A percentile compares a stretch with the other conserved stretches of the same genome.
phyloP scores from a whole-genome alignment of 1,139 yeast genomes.

The Nakaseomyces uthaithaninus region DNA sequence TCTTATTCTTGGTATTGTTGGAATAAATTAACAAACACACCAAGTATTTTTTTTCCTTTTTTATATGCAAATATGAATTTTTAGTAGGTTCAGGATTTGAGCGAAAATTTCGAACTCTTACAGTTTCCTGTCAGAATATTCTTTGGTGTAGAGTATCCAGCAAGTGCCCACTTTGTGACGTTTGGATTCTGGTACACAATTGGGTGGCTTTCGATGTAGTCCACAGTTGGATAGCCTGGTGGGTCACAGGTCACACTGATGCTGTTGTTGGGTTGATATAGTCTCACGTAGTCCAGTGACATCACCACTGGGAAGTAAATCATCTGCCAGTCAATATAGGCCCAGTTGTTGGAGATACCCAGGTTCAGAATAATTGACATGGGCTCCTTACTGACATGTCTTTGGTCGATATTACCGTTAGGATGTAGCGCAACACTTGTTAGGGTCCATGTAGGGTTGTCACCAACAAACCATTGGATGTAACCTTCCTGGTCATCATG shows the following conservation, averaged over 20 bases:
- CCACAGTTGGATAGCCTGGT: constrained; percentile 55
- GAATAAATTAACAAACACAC: no score
- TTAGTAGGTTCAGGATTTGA: background rate
- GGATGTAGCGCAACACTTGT: constrained; percentile 60
- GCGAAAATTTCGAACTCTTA: constrained; percentile 24
- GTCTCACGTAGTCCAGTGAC: constrained; percentile 64
- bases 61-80: no score
- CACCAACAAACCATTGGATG: constrained; percentile 74
- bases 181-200: constrained; percentile 57
- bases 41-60: no score
- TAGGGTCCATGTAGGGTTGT: constrained; percentile 53
- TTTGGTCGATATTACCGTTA: constrained; percentile 71
- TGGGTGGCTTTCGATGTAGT: constrained; percentile 57
- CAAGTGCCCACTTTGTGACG: constrained; percentile 54
- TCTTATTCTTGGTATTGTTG: no score
- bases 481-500: constrained; percentile 61
- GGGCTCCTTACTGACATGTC: constrained; percentile 71
- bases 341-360: constrained; percentile 76
- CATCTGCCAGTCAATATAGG: constrained; percentile 68
- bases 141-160: constrained; percentile 61
- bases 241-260: constrained; percentile 66
- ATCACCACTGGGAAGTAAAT: constrained; percentile 58
- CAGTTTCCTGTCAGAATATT: constrained; percentile 41
- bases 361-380: constrained; percentile 70
- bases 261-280: constrained; percentile 58